Percentiles rank a stretch among this genome's conserved stretches.
Evolutionary conservation across 495 filamentous ascomycete species (phyloP).

Genomic region (Podospora tetraspora): DNA sequence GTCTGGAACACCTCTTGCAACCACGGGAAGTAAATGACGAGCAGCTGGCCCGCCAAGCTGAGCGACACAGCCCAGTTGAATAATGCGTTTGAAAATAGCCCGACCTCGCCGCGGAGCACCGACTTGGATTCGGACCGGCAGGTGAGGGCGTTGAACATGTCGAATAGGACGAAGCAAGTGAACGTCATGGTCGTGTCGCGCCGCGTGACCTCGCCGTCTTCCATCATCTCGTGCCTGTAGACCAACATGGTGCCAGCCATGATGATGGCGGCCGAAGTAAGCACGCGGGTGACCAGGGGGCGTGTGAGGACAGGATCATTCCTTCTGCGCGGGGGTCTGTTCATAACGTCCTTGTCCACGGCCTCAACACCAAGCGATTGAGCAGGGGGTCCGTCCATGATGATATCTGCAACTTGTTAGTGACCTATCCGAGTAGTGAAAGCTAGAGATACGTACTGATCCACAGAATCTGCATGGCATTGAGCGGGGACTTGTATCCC

Average conservation of each 20-base stretch:
- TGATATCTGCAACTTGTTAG: slow-evolving; percentile 66
- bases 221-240: slow-evolving; percentile 83
- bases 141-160: slow-evolving; percentile 96
- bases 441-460: slow-evolving; percentile 66
- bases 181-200: slow-evolving; percentile 99
- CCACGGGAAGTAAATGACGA: slow-evolving; percentile 91
- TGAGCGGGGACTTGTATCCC: slow-evolving; percentile 89
- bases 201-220: slow-evolving; percentile 73
- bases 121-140: slow-evolving; percentile 91
- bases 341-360: slow-evolving; percentile 93
- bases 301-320: slow-evolving; percentile 82
- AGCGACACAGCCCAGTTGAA: slow-evolving; percentile 92
- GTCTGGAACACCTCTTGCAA: slow-evolving; percentile 94
- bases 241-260: slow-evolving; percentile 86
- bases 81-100: slow-evolving; percentile 77
- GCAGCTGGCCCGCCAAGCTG: slow-evolving; percentile 75
- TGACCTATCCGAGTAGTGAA: neutral
- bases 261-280: slow-evolving; percentile 84
- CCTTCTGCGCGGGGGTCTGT: slow-evolving; percentile 76
- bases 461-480: slow-evolving; percentile 99
- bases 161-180: slow-evolving; percentile 95
- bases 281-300: slow-evolving; percentile 72
- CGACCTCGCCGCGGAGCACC: slow-evolving; percentile 77
- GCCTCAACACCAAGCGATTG: slow-evolving; percentile 96
- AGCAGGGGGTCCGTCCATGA: slow-evolving; percentile 97